phyloP scores from a whole-genome alignment of 306 rosid species.

The Quercus bicolor region DNA sequence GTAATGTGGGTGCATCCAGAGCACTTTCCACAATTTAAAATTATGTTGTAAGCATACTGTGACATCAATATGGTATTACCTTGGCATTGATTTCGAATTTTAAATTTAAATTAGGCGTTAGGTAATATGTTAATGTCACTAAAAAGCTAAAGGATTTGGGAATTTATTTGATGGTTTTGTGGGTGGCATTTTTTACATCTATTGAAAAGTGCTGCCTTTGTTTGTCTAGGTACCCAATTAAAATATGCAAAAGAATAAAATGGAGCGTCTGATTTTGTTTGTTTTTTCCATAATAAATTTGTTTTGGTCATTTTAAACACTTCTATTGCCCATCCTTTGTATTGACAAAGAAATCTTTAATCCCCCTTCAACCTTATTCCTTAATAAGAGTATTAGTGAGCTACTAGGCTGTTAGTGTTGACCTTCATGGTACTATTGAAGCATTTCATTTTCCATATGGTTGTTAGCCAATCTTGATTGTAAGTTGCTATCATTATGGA shows the following conservation, averaged over 20 bases:
- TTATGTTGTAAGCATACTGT: background rate
- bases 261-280: background rate
- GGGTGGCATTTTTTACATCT: background rate
- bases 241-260: background rate
- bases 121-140: background rate
- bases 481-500: no score
- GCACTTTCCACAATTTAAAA: no score
- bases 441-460: background rate
- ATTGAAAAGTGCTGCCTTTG: background rate
- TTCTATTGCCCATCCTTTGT: background rate
- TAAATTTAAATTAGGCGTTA: background rate
- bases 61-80: background rate
- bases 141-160: background rate
- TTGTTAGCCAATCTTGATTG: background rate
- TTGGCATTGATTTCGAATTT: background rate
- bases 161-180: background rate
- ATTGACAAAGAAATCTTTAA: no score
- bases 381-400: no score
- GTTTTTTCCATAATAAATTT: background rate
- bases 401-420: no score
- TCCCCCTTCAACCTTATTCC: no score
- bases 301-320: background rate
- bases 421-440: background rate
- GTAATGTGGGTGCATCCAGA: no score
- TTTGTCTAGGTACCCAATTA: background rate